phyloP scores from a whole-genome alignment of 2,329 filamentous ascomycete species.

The Cladobotryum mycophilum region DNA sequence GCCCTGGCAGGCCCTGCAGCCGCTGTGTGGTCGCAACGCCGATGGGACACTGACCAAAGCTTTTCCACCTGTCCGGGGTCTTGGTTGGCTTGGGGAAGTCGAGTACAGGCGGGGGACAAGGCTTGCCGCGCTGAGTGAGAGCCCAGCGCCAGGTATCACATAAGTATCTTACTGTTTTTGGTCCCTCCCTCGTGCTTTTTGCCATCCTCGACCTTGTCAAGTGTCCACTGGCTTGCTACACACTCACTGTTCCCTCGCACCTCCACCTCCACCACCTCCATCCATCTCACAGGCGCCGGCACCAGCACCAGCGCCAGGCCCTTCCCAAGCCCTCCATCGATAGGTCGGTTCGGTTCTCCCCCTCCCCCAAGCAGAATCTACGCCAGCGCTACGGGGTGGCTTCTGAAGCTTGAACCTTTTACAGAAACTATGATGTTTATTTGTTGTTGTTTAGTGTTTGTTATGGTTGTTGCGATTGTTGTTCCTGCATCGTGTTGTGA shows the following conservation, averaged over 20 bases:
- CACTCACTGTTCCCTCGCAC: constrained; percentile 1
- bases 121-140: neutral
- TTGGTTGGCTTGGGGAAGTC: neutral
- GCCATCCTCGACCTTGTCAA: too few relatives aligned
- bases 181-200: neutral
- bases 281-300: constrained; percentile 1
- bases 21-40: constrained; percentile 8
- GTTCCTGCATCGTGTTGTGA: too few relatives aligned
- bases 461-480: too few relatives aligned
- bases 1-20: constrained; percentile 10
- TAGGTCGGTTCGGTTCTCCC: neutral
- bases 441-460: too few relatives aligned
- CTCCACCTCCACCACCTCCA: constrained; percentile 4
- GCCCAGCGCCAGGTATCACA: neutral
- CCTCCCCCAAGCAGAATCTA: constrained; percentile 4
- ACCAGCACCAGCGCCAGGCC: neutral
- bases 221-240: neutral
- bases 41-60: constrained; percentile 1
- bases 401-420: too few relatives aligned
- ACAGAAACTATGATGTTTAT: too few relatives aligned
- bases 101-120: constrained; percentile 7
- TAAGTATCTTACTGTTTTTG: neutral
- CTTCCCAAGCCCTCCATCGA: neutral
- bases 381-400: neutral
- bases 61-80: neutral